Evolutionary conservation across 805 yeast species (phyloP), one percentile per base, ranked within the genome.

Genomic region (Yamadazyma nakazawae): DNA sequence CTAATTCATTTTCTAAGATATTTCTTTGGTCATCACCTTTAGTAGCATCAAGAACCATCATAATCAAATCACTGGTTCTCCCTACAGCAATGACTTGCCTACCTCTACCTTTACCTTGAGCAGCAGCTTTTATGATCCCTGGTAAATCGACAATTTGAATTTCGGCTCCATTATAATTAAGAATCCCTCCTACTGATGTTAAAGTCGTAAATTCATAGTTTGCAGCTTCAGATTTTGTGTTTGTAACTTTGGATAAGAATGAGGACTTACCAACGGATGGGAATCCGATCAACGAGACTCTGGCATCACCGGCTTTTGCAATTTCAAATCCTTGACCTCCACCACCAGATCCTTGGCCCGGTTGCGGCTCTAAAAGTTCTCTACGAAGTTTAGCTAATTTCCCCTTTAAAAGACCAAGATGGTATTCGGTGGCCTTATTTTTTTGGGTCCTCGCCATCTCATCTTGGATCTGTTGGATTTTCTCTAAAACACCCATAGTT

Each of bases 261-360:
- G 96, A 88, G 1, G 97, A 91, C 59, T 92, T 92, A 63, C 99
- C 99, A 19, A 94, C 99, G 1, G 97, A 91, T 14, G 99, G 99
- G 64, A 91, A 92, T 26, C 99, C 99, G 66, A 94, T 91, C 45
- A 92, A 73, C 16, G 95, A 95, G 2, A 89, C 96, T 56, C 99
- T 78, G 0, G 98, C 97, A 74, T 92, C 97, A 34, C 98, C 98
- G 39, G 94, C 85, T 65, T 94, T 92, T 37, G 89, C 82, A 2
- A 92, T 97, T 67, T 94, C 99, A 63, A 92, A 92, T 1, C 96
- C 96, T 46, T 82, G 84, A 1, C 96, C 96, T 46, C 80, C 81
- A 10, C 89, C 89, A 21, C 82, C 77, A 13, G 86, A 76, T 2
- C 84, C 79, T 21, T 82, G 76, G 0, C 89, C 88, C 0, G 92